phyloP scores from a whole-genome alignment of 257 asterid genomes.

The Salvia rosmarinus region DNA sequence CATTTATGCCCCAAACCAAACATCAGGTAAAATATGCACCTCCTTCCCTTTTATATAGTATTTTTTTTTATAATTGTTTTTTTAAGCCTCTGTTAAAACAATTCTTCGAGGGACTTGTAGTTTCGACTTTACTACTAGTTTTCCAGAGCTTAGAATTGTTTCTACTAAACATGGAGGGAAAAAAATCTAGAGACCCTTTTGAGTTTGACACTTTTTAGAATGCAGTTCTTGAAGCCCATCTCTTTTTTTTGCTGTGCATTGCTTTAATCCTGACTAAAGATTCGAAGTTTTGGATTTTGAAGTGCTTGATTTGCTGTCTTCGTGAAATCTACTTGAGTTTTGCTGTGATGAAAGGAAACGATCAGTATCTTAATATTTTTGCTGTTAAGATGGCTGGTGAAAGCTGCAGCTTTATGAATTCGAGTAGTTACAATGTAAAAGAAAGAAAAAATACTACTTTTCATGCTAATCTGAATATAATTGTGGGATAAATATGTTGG shows the following conservation, averaged over 20 bases:
- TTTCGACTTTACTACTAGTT: conserved; percentile 11
- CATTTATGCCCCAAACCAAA: conserved; percentile 42
- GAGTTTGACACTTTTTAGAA: neutral
- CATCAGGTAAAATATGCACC: conserved; percentile 35
- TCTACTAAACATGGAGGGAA: conserved; percentile 12
- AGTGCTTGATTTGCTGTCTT: no score
- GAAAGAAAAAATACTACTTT: neutral
- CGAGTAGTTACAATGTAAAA: neutral
- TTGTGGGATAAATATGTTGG: no score
- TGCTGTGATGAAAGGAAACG: no score
- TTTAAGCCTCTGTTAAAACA: conserved; percentile 19
- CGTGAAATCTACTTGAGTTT: no score
- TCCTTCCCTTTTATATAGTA: neutral
- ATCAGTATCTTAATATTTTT: no score
- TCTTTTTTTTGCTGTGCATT: no score
- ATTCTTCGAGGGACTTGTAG: no score
- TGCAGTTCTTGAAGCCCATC: no score
- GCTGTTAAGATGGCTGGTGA: neutral
- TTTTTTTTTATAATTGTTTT: neutral
- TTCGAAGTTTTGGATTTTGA: no score
- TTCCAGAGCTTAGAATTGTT: conserved; percentile 24
- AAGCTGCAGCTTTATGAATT: neutral
- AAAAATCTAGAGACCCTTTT: conserved; percentile 25
- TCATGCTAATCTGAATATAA: neutral
- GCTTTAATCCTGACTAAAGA: no score